These are phyloP conservation scores for Chaetomiaceae sp. DNA, from an alignment of 2,329 filamentous ascomycete species.

Conservation along the genomic window DNA sequence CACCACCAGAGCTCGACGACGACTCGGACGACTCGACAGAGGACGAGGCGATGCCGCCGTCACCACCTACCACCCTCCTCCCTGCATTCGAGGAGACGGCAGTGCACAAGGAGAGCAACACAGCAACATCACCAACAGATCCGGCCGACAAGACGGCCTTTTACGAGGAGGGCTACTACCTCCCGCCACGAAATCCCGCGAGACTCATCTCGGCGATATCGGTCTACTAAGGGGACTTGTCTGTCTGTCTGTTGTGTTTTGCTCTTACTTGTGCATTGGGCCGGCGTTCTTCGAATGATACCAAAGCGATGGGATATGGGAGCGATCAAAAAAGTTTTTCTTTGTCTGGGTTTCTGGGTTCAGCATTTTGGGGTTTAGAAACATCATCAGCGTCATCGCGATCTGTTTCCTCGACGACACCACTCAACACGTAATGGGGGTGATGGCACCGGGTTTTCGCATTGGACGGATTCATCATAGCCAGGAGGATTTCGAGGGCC, in stretches of 20 bases:
- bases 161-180: conserved; percentile 52
- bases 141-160: conserved; percentile 38
- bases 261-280: conserved; percentile 25
- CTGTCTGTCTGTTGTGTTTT: conserved; percentile 7
- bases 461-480: neutral
- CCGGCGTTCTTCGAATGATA: conserved; percentile 30
- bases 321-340: conserved; percentile 9
- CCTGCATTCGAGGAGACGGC: conserved; percentile 59
- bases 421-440: conserved; percentile 17
- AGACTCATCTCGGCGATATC: conserved; percentile 52
- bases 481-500: neutral
- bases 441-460: neutral
- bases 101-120: conserved; percentile 42
- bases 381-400: conserved; percentile 11
- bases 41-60: conserved; percentile 70
- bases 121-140: conserved; percentile 33
- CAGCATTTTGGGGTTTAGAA: neutral
- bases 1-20: conserved; percentile 65
- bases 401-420: conserved; percentile 11
- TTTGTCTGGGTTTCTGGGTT: conserved; percentile 1
- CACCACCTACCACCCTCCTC: conserved; percentile 56
- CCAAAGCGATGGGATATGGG: conserved; percentile 21
- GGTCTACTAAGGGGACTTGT: conserved; percentile 43
- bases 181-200: conserved; percentile 47
- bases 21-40: conserved; percentile 69